These are phyloP conservation scores for Melanomma pulvis-pyrius DNA, from an alignment of 495 filamentous ascomycete species.

Conservation along the genomic window DNA sequence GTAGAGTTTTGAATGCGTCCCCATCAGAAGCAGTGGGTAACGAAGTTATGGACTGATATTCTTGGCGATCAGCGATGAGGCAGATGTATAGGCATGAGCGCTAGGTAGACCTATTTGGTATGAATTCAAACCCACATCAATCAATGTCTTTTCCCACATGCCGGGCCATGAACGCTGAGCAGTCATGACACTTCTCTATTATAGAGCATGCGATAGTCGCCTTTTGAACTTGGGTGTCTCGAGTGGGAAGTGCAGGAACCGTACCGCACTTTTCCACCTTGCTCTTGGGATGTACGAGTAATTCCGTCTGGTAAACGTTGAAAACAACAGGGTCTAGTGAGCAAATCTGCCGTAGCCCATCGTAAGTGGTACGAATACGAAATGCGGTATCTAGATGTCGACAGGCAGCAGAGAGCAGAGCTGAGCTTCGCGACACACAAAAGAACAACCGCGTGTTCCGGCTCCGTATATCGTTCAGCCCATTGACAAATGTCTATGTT, in stretches of 20 bases:
- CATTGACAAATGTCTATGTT: not conserved
- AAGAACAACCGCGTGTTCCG: not conserved
- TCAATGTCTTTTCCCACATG: not conserved
- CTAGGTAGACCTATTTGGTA: not conserved
- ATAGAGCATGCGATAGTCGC: too few relatives aligned
- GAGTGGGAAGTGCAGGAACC: too few relatives aligned
- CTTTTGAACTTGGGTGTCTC: too few relatives aligned
- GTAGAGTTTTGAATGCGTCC: not conserved
- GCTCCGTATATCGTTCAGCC: slow-evolving; percentile 24
- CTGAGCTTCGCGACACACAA: not conserved
- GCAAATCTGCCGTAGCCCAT: not conserved
- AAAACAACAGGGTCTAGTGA: too few relatives aligned
- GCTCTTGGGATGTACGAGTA: too few relatives aligned
- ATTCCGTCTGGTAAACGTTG: too few relatives aligned
- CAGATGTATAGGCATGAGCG: not conserved
- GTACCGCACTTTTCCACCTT: too few relatives aligned
- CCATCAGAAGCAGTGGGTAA: not conserved
- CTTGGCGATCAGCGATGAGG: not conserved
- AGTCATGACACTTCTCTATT: too few relatives aligned
- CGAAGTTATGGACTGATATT: slow-evolving; percentile 6
- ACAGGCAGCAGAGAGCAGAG: not conserved
- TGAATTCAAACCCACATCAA: not conserved
- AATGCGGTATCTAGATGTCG: not conserved
- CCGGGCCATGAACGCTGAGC: too few relatives aligned
- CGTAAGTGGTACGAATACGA: not conserved